Conservation (phyloP, 768 basidiomycete genomes). For the Tricholoma furcatifolium region DNA sequence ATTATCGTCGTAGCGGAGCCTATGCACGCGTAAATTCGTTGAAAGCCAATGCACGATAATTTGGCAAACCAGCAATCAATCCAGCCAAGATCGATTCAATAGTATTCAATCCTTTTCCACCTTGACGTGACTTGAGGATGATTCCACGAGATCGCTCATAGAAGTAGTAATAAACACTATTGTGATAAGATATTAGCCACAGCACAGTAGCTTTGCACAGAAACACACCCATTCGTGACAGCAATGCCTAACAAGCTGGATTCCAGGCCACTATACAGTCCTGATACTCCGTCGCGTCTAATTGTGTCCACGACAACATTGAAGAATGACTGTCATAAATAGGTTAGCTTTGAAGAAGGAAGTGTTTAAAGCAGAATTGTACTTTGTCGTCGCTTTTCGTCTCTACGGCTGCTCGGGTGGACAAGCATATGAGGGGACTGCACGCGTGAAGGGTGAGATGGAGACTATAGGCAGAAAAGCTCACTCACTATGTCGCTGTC, state of each 20-base stretch:
- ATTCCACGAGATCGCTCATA: conserved; percentile 69
- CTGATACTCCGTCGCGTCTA: conserved; percentile 79
- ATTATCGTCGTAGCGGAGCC: conserved; percentile 87
- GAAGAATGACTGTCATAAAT: conserved; percentile 49
- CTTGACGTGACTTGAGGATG: conserved; percentile 52
- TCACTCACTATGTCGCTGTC: conserved; percentile 81
- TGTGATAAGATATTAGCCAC: conserved; percentile 2
- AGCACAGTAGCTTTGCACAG: not conserved
- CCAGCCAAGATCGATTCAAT: conserved; percentile 89
- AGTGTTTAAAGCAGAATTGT: not conserved
- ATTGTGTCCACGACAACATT: conserved; percentile 73
- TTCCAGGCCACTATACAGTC: conserved; percentile 84
- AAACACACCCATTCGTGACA: conserved; percentile 81
- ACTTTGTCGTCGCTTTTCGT: conserved; percentile 61
- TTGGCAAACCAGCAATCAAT: conserved; percentile 70
- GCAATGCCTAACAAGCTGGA: conserved; percentile 90
- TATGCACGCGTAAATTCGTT: conserved; percentile 24
- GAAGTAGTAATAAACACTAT: conserved; percentile 91
- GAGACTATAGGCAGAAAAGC: conserved; percentile 23
- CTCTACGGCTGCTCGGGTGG: conserved; percentile 91
- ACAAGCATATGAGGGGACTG: conserved; percentile 90
- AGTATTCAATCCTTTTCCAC: conserved; percentile 73
- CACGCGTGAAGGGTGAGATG: not conserved
- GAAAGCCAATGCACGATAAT: not conserved
- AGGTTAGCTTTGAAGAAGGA: not conserved